Conservation (phyloP, 495 filamentous ascomycete genomes). For the Tuber microsphaerosporum region DNA sequence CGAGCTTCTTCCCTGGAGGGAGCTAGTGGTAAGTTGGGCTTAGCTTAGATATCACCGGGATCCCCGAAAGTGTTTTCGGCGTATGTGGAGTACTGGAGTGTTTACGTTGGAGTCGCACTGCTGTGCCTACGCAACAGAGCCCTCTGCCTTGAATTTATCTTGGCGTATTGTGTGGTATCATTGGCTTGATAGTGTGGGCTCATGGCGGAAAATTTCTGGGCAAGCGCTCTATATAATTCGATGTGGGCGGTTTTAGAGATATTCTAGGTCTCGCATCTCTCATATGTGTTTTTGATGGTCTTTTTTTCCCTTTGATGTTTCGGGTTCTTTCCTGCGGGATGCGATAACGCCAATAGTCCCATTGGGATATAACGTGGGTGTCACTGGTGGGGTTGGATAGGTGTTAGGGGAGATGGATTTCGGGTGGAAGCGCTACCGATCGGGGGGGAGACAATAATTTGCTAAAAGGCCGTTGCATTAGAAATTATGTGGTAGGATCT, state of each 20-base stretch:
- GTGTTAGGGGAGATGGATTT: neutral
- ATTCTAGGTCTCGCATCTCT: neutral
- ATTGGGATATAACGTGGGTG: neutral
- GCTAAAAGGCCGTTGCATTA: neutral
- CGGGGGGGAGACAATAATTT: no score
- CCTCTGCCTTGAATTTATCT: neutral
- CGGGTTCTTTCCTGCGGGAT: neutral
- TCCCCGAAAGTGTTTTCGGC: no score
- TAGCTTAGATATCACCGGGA: no score
- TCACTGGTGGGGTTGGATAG: neutral
- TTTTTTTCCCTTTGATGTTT: neutral
- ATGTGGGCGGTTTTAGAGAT: no score
- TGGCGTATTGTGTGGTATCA: neutral
- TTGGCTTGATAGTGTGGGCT: neutral
- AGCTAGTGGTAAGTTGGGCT: no score
- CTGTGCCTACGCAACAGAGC: neutral
- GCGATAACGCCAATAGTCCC: neutral
- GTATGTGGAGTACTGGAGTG: no score
- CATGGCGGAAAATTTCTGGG: neutral
- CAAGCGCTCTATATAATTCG: neutral
- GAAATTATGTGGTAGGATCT: neutral
- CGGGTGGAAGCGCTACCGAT: no score
- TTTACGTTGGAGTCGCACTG: neutral
- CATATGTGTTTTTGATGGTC: neutral
- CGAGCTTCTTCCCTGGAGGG: no score